Evolutionary conservation across 371 early-diverging fungal species (phyloP), one percentile per base, ranked within the genome.

Genomic region (Mortierella sp.): DNA sequence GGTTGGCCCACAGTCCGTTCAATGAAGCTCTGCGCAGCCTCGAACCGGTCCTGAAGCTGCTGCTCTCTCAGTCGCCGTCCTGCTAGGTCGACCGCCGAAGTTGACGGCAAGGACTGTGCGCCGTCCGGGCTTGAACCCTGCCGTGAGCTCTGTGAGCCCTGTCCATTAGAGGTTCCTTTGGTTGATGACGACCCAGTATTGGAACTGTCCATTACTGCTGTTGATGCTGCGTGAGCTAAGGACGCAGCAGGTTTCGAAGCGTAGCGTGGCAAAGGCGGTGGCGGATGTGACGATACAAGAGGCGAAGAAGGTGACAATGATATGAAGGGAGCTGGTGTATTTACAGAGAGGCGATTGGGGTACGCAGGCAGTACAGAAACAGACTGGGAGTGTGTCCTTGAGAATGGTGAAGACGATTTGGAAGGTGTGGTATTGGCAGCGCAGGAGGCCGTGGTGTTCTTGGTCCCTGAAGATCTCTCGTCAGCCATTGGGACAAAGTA

Each of bases 11-110:
- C 78, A n/a, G 85, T 82, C 12, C 78, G 64, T 42, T 86, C 85
- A 41, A 88, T 81, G 64, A 86, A 88, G 42, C 62, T 70, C 44
- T 70, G 69, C 15, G 87, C 86, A 6, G 82, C 81, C 56, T 82
- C 80, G 57, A 84, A 73, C 59, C 82, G 82, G 34, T 72, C 78
- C 47, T 79, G 72, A 24, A 72, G 78, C 47, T 86, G 88, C 60
- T 83, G 84, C n/a, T 79, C 83, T 26, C 85, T 79, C 52, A 83
- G 81, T 11, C 72, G 63, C 32, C 53, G 63, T 23, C 72, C 72
- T n/a, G 59, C 69, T 15, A 68, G 7, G 64, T 79, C 72, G 17
- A 71, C 79, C 4, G 78, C 58, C 12, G 72, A 66, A 0, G 62
- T 50, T 7, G 37, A n/a, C 7, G 53, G 61, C 15, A 61, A 17